Evolutionary conservation across 2,329 filamentous ascomycete species (phyloP).

Genomic region (Cladosporium velox): DNA sequence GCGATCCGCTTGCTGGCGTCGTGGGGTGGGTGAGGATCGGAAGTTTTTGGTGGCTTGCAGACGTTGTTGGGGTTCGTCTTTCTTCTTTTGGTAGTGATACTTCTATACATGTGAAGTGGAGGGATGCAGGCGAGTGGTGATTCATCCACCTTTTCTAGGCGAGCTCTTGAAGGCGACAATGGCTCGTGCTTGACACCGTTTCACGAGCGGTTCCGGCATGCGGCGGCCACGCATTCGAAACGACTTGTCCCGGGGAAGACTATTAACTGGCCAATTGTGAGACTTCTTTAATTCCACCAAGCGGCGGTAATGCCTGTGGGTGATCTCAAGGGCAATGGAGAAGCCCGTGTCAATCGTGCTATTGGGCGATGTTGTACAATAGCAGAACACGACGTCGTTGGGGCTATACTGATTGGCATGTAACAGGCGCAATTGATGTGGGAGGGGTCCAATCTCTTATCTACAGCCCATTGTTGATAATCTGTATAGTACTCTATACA

Average conservation of each 20-base stretch:
- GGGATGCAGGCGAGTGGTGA: neutral
- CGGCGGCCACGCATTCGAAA: constrained; percentile 7
- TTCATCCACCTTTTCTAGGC: neutral
- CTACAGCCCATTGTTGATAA: neutral
- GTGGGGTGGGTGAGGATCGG: constrained; percentile 18
- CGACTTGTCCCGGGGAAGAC: constrained; percentile 3
- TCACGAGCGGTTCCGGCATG: neutral
- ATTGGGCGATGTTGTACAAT: neutral
- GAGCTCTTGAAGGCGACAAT: neutral
- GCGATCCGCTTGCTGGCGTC: constrained; percentile 13
- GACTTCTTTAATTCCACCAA: neutral
- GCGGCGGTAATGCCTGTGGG: constrained; percentile 7
- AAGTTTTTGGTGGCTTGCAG: constrained; percentile 8
- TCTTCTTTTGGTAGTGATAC: neutral
- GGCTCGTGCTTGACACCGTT: constrained; percentile 2
- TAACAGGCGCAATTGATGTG: neutral
- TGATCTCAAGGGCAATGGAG: neutral
- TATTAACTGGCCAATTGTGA: constrained; percentile 2
- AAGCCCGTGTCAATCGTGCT: neutral
- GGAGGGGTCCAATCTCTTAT: neutral
- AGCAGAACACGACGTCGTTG: neutral
- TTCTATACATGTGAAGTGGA: constrained; percentile 2
- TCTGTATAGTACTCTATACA: neutral
- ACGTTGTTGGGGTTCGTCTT: constrained; percentile 3
- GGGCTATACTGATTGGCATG: neutral